Evolutionary conservation across 1,284 basidiomycete genomes (phyloP), one percentile per base, ranked within the genome.

Genomic region (Ustilago hordei): DNA sequence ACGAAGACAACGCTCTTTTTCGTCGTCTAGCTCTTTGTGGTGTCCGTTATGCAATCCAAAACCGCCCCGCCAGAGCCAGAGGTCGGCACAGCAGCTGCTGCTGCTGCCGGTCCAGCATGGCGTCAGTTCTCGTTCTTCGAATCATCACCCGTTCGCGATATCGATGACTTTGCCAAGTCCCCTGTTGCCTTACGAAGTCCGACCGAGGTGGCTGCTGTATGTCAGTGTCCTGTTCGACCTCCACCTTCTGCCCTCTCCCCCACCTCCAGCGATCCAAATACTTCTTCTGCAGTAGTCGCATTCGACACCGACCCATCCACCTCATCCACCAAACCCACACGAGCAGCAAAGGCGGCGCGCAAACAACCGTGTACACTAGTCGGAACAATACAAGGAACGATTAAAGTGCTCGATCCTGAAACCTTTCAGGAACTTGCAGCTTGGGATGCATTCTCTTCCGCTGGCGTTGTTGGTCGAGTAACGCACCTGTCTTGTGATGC

Each of bases 51-150:
- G 69, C 60, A 60, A 8, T 45, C 50, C 23, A 60, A 72, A 52
- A 53, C 59, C 7, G 38, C 55, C 4, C 39, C 35, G 8, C 53
- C 60, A 35, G 38, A 70, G 11, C 55, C 19, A 13, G 75, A 78
- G 67, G 61, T 69, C 43, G 72, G 76, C 60, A 60, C 69, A 35
- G 74, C 64, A 48, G 67, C 71, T 0, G 74, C 64, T 3, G 65
- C 73, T 5, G 74, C 72, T 0, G 80, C 80, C 19, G 78, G 70
- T 50, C 81, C 81, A 48, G 79, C 81, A 34, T 82, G 81, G 81
- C 71, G 81, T 8, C 78, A 81, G 28, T 79, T 82, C 70, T 66
- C 71, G 34, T 82, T 82, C 65, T 82, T 79, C 64, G 81, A 82
- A 28, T 58, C 74, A 23, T 74, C 67, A 6, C 64, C 60, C 1